These are phyloP conservation scores for Aspergillus incahuasiensis DNA, from an alignment of 495 filamentous ascomycete genomes.

Conservation along the genomic window DNA sequence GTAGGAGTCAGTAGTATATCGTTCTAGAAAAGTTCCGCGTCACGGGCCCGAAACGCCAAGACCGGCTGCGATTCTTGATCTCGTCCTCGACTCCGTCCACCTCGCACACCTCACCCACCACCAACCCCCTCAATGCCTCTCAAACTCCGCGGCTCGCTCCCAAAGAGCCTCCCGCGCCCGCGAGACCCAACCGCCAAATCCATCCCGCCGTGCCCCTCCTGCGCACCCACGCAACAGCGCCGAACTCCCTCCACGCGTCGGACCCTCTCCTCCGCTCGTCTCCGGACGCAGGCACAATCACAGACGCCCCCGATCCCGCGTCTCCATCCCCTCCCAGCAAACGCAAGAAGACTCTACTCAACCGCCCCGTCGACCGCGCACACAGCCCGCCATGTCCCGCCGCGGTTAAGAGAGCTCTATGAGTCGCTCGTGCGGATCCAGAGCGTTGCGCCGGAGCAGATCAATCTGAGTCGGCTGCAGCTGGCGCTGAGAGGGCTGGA, in stretches of 20 bases:
- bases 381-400: constrained; percentile 29
- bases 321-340: not conserved
- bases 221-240: constrained; percentile 8
- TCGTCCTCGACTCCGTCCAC: not conserved
- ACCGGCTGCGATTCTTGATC: constrained; percentile 14
- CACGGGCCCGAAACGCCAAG: constrained; percentile 13
- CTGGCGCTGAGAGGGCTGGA: constrained; percentile 75
- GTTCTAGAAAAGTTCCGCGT: too few species aligned
- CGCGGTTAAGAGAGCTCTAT: constrained; percentile 50
- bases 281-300: not conserved
- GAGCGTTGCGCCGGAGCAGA: constrained; percentile 55
- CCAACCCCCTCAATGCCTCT: constrained; percentile 32
- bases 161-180: constrained; percentile 32
- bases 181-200: constrained; percentile 16
- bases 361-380: not conserved
- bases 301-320: not conserved
- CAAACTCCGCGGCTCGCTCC: constrained; percentile 37
- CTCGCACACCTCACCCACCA: constrained; percentile 10
- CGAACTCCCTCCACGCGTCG: constrained; percentile 3
- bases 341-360: not conserved
- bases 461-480: constrained; percentile 72
- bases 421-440: constrained; percentile 58
- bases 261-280: not conserved
- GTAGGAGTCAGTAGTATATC: not conserved
- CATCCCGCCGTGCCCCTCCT: constrained; percentile 38